These are phyloP conservation scores for Eimeria maxima DNA, from an alignment of 169 alveolate genomes.

Conservation along the genomic window DNA sequence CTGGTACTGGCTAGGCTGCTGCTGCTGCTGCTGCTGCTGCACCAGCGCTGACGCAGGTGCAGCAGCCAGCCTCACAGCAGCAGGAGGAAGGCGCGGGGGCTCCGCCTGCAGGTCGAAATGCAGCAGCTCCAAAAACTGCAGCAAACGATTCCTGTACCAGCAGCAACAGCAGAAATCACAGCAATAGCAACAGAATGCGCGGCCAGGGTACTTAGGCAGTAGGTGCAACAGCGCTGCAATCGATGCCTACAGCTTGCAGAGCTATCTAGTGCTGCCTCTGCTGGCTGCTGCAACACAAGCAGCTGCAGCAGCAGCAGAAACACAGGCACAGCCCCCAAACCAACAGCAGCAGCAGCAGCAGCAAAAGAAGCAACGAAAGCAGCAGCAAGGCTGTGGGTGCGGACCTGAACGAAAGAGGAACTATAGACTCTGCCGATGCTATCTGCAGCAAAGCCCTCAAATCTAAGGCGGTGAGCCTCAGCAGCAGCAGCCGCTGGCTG, in stretches of 20 bases:
- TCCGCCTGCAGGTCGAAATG: constrained; percentile 69
- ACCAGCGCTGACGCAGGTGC: not conserved
- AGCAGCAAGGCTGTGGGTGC: not conserved
- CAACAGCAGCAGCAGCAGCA: not conserved
- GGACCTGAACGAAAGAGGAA: constrained; percentile 63
- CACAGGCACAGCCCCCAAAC: too few species aligned
- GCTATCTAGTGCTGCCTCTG: not conserved
- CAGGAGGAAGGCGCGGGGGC: constrained; percentile 59
- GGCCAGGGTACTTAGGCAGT: not conserved
- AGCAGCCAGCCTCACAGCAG: constrained; percentile 60
- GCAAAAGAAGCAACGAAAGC: not conserved
- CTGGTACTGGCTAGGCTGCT: constrained; percentile 11
- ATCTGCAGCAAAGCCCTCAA: constrained; percentile 69
- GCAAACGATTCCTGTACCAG: constrained; percentile 59
- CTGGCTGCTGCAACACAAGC: not conserved
- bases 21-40: constrained; percentile 26
- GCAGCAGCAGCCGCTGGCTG: constrained; percentile 77
- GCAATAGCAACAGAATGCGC: not conserved
- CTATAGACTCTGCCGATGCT: constrained; percentile 4
- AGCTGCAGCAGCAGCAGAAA: not conserved
- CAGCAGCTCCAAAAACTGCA: constrained; percentile 71
- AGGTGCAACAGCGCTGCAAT: not conserved
- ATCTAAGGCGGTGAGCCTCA: constrained; percentile 70
- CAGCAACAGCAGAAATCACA: not conserved
- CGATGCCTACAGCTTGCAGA: not conserved